A percentile compares a stretch with the other conserved stretches of the same genome.
Evolutionary conservation across 768 basidiomycete genomes (phyloP).

Genomic region (Cystofilobasidium macerans): DNA sequence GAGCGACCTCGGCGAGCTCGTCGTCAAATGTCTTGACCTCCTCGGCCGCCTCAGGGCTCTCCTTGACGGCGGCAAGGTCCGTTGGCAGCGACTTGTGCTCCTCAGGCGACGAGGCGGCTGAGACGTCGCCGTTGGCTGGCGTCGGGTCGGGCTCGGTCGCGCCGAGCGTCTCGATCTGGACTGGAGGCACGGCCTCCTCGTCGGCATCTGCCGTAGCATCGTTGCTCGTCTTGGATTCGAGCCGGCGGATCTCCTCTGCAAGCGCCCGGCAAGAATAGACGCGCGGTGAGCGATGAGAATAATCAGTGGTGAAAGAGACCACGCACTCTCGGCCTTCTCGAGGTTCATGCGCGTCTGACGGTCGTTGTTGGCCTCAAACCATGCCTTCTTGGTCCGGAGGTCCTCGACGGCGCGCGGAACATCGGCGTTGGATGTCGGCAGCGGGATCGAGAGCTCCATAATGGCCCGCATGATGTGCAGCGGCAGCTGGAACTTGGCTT

Average conservation of each 20-base stretch:
- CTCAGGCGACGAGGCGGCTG: background rate
- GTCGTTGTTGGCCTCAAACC: constrained; percentile 87
- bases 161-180: constrained; percentile 6
- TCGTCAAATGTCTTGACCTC: constrained; percentile 11
- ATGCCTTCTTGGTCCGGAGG: constrained; percentile 83
- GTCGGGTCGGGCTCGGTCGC: constrained; percentile 11
- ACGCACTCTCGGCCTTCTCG: constrained; percentile 19
- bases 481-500: constrained; percentile 57
- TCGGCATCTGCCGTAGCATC: constrained; percentile 13
- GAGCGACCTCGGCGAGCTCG: constrained; percentile 22
- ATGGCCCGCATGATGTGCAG: constrained; percentile 79
- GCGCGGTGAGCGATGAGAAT: background rate
- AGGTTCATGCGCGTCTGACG: constrained; percentile 36
- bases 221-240: constrained; percentile 16
- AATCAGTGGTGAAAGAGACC: background rate
- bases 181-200: background rate
- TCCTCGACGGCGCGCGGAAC: constrained; percentile 76
- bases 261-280: background rate
- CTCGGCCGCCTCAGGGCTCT: constrained; percentile 13
- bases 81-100: constrained; percentile 4
- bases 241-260: constrained; percentile 22
- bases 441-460: constrained; percentile 75
- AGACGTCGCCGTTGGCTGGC: constrained; percentile 4
- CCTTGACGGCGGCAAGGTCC: constrained; percentile 7
- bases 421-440: constrained; percentile 65